phyloP scores from a whole-genome alignment of 805 yeast species.

The Cyberlindnera samutprakarnensis region DNA sequence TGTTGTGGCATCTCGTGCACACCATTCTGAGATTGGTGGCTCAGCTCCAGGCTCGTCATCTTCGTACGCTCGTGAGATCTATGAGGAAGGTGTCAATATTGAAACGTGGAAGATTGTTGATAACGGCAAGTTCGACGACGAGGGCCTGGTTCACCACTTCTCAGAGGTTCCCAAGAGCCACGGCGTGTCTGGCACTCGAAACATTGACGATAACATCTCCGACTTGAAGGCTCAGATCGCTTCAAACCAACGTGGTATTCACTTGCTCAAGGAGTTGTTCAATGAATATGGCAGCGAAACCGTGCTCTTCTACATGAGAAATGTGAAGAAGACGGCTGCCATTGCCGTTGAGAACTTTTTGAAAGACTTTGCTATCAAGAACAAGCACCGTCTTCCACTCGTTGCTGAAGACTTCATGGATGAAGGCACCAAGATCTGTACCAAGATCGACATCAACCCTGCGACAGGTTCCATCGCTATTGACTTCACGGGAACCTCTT shows the following conservation, averaged over 20 bases:
- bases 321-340: constrained; percentile 39
- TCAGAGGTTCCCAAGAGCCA: constrained; percentile 39
- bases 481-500: constrained; percentile 48
- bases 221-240: constrained; percentile 43
- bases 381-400: constrained; percentile 27
- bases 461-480: constrained; percentile 35
- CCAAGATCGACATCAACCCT: constrained; percentile 32
- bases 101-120: constrained; percentile 43
- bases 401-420: constrained; percentile 43
- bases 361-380: constrained; percentile 35
- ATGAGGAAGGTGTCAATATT: constrained; percentile 51
- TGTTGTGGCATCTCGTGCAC: constrained; percentile 53
- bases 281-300: constrained; percentile 35
- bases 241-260: constrained; percentile 46
- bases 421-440: constrained; percentile 45
- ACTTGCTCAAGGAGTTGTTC: constrained; percentile 33
- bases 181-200: constrained; percentile 50
- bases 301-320: constrained; percentile 40
- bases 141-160: constrained; percentile 37
- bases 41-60: constrained; percentile 52
- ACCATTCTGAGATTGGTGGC: constrained; percentile 60
- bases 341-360: constrained; percentile 32
- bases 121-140: constrained; percentile 45
- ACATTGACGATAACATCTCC: constrained; percentile 44
- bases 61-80: constrained; percentile 43